A percentile compares a stretch with the other conserved stretches of the same genome.
These are phyloP conservation scores for Pycnococcus provasolii DNA, from an alignment of 139 green algal genomes.

Conservation along the genomic window DNA sequence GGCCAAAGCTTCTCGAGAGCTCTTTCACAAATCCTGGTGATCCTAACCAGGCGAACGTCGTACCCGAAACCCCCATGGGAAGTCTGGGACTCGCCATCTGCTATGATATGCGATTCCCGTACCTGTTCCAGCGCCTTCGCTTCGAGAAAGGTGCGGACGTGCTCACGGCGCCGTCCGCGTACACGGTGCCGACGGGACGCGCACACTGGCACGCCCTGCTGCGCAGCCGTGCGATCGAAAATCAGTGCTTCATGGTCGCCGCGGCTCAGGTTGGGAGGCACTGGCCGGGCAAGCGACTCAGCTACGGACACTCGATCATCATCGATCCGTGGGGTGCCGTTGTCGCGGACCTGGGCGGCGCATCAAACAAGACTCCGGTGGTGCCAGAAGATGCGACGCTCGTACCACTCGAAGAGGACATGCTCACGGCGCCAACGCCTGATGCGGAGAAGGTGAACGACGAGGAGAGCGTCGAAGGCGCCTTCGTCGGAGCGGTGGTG, in stretches of 20 bases:
- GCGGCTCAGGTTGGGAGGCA: conserved; percentile 79
- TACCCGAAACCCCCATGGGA: conserved; percentile 59
- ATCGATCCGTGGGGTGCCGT: conserved; percentile 86
- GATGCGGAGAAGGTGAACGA: no score
- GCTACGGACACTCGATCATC: conserved; percentile 77
- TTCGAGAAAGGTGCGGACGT: conserved; percentile 34
- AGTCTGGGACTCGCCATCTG: conserved; percentile 73
- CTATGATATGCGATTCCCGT: conserved; percentile 93
- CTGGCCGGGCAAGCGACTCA: conserved; percentile 70
- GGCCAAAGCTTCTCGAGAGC: conserved; percentile 73
- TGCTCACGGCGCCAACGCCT: no score
- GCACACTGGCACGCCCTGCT: conserved; percentile 92
- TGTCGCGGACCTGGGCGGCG: conserved; percentile 48
- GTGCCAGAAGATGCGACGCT: no score
- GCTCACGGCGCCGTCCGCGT: conserved; percentile 57
- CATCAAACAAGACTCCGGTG: no score
- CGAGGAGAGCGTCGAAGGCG: no score
- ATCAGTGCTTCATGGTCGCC: conserved; percentile 81
- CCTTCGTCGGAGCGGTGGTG: no score
- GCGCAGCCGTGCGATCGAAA: conserved; percentile 83
- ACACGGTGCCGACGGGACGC: conserved; percentile 45
- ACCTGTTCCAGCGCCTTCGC: conserved; percentile 72
- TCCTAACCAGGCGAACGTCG: conserved; percentile 42
- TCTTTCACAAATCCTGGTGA: conserved; percentile 8
- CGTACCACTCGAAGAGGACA: no score